Conservation (phyloP, 1,139 yeast genomes). For the Ogataea hybrid region DNA sequence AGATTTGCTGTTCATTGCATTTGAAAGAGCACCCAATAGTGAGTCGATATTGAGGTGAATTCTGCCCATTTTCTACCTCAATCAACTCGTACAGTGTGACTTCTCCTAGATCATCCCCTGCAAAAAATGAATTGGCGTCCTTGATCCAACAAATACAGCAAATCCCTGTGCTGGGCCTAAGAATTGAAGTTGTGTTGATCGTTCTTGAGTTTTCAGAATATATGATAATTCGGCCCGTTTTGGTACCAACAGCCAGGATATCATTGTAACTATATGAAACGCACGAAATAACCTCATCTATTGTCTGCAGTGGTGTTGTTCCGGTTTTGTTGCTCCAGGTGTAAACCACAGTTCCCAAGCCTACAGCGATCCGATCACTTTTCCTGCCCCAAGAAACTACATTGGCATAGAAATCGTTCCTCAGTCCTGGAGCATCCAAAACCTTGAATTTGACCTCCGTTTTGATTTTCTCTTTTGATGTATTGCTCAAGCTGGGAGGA, state of each 20-base stretch:
- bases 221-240: constrained; percentile 45
- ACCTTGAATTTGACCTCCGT: constrained; percentile 45
- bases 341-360: constrained; percentile 58
- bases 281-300: constrained; percentile 50
- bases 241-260: constrained; percentile 58
- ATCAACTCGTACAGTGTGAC: constrained; percentile 45
- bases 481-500: constrained; percentile 8
- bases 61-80: constrained; percentile 10
- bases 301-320: constrained; percentile 38
- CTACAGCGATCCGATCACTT: constrained; percentile 62
- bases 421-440: constrained; percentile 71
- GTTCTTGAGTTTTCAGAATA: constrained; percentile 33
- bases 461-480: constrained; percentile 20
- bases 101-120: constrained; percentile 71
- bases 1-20: constrained; percentile 64
- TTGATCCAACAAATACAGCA: constrained; percentile 67
- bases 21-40: constrained; percentile 35
- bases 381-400: constrained; percentile 69
- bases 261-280: constrained; percentile 53
- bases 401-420: constrained; percentile 81
- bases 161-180: constrained; percentile 39
- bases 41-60: constrained; percentile 17
- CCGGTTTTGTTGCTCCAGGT: constrained; percentile 61
- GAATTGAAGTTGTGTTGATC: constrained; percentile 21
- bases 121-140: constrained; percentile 42